Evolutionary conservation across 176 grass and related monocot genomes (phyloP), one percentile per base, ranked within the genome.

Genomic region (Oryza rufipogon): DNA sequence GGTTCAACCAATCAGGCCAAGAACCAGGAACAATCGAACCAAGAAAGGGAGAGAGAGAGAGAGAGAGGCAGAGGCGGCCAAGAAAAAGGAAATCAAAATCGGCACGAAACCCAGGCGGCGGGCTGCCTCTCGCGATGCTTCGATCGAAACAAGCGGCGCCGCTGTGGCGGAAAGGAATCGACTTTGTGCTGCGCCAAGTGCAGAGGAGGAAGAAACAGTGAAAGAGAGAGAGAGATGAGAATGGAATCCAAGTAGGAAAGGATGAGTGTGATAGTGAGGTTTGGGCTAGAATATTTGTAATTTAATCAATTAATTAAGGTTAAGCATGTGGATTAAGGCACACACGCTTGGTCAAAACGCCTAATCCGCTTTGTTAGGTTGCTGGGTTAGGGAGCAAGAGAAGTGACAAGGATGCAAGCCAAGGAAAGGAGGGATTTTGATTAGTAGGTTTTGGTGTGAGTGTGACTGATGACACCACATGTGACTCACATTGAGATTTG

Each of bases 31-130:
- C 52, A 70, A 70, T 23, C 20, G 58, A 84, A 60, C 46, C 68
- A 84, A 74, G 20, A 8, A 66, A 36, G 17, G 76, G 38, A 3
- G 0, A 28, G 28, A 28, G 28, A 32, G 28, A 2, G 2, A 32
- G 30, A 73, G 54, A 58, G 16, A 2, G 5, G 52, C 56, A 61
- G 56, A 64, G 44, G 32, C 8, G 44, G 42, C 30, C 66, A 52
- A 26, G 54, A 66, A 63, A 63, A 45, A 45, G 6, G 30, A 52
- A 60, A 68, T 45, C 60, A 74, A 84, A 74, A n/a, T 17, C 36
- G 6, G 75, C 81, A 74, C 76, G 68, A 80, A 75, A 75, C 44
- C 66, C 42, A n/a, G 33, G 80, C 54, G 19, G 78, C 15, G 33
- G 23, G 23, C 16, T 28, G 58, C 38, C 20, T 10, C 26, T 9